These are phyloP conservation scores for Penicillium daleae DNA, from an alignment of 495 filamentous ascomycete genomes.

Conservation along the genomic window DNA sequence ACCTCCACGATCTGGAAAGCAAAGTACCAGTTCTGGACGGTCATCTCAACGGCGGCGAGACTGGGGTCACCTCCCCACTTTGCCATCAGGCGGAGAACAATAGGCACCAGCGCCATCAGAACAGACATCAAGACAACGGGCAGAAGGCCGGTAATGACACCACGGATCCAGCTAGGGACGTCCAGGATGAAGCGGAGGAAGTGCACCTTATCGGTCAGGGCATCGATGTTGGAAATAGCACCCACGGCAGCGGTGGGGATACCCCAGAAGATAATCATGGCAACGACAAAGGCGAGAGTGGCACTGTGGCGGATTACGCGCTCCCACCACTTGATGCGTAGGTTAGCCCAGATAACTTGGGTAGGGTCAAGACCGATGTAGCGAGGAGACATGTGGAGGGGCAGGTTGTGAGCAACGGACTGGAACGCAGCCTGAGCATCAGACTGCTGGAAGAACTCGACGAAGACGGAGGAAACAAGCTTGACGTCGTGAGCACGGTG, in stretches of 20 bases:
- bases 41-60: slow-evolving; percentile 76
- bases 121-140: slow-evolving; percentile 79
- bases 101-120: slow-evolving; percentile 87
- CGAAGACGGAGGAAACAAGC: slow-evolving; percentile 64
- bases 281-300: slow-evolving; percentile 71
- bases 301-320: slow-evolving; percentile 70
- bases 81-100: slow-evolving; percentile 81
- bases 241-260: slow-evolving; percentile 89
- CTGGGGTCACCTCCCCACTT: slow-evolving; percentile 80
- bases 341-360: slow-evolving; percentile 89
- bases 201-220: slow-evolving; percentile 60
- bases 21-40: slow-evolving; percentile 91
- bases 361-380: slow-evolving; percentile 83
- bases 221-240: slow-evolving; percentile 81
- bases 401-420: slow-evolving; percentile 80
- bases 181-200: slow-evolving; percentile 75
- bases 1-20: slow-evolving; percentile 94
- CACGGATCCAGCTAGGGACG: slow-evolving; percentile 71
- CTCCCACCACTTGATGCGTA: slow-evolving; percentile 89
- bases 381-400: slow-evolving; percentile 89
- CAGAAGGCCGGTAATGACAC: slow-evolving; percentile 83
- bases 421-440: slow-evolving; percentile 88
- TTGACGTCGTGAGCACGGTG: slow-evolving; percentile 73
- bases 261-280: slow-evolving; percentile 88
- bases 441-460: slow-evolving; percentile 81